Evolutionary conservation across 225 moss, liverwort and hornwort species (phyloP).

Genomic region (Lunularia cruciata): DNA sequence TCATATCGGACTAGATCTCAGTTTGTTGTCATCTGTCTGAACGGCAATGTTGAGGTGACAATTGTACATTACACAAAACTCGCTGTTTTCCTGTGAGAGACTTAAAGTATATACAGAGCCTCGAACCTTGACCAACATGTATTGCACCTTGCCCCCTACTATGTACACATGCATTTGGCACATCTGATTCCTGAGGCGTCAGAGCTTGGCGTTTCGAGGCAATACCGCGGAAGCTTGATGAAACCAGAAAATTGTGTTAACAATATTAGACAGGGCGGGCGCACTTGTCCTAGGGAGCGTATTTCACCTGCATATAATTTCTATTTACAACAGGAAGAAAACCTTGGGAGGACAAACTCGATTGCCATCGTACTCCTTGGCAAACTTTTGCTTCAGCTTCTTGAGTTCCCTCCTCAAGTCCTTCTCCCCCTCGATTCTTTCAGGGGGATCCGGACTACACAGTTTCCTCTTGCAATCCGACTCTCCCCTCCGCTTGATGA

Average conservation of each 20-base stretch:
- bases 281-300: neutral
- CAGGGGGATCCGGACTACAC: constrained; percentile 23
- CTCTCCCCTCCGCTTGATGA: constrained; percentile 28
- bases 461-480: constrained; percentile 29
- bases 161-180: constrained; percentile 13
- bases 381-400: constrained; percentile 37
- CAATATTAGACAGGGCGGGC: constrained; percentile 11
- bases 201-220: neutral
- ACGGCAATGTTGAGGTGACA: neutral
- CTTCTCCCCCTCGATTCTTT: constrained; percentile 37
- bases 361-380: constrained; percentile 35
- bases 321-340: constrained; percentile 31
- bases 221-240: constrained; percentile 14
- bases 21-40: neutral
- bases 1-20: constrained; percentile 14
- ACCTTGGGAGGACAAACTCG: constrained; percentile 33
- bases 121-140: neutral
- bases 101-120: constrained; percentile 12
- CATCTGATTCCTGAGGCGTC: constrained; percentile 11
- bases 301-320: neutral
- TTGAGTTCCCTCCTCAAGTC: constrained; percentile 36
- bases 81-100: neutral
- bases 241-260: constrained; percentile 10
- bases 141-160: neutral
- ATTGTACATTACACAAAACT: constrained; percentile 9